These are phyloP conservation scores for Avicennia marina DNA, from an alignment of 257 asterid species.

Conservation along the genomic window DNA sequence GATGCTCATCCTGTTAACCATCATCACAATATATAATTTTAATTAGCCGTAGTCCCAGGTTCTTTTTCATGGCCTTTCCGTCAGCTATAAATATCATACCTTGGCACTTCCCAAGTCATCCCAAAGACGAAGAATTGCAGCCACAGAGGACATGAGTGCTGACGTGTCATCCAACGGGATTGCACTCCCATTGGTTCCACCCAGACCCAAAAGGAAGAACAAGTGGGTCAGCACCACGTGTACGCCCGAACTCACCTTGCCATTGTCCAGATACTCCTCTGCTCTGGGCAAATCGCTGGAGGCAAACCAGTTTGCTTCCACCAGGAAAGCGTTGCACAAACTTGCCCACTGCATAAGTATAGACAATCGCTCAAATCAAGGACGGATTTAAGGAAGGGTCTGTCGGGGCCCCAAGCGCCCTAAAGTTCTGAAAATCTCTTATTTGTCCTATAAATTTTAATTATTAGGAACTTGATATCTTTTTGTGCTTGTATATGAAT, in stretches of 20 bases:
- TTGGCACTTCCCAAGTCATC: conserved; percentile 35
- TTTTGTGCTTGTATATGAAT: too few relatives aligned
- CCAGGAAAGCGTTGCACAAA: conserved; percentile 50
- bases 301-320: conserved; percentile 39
- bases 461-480: too few relatives aligned
- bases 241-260: conserved; percentile 34
- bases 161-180: conserved; percentile 13
- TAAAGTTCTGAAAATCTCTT: too few relatives aligned
- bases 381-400: too few relatives aligned
- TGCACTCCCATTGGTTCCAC: neutral
- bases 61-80: neutral
- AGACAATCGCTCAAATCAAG: too few relatives aligned
- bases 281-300: conserved; percentile 20
- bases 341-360: conserved; percentile 39
- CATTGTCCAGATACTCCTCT: conserved; percentile 27
- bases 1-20: conserved; percentile 31
- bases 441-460: too few relatives aligned
- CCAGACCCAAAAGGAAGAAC: conserved; percentile 29
- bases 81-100: conserved; percentile 11
- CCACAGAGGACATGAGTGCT: conserved; percentile 18
- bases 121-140: conserved; percentile 40
- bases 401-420: too few relatives aligned
- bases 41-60: neutral
- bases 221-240: conserved; percentile 19
- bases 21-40: too few relatives aligned